Base-by-base conservation (phyloP, 2,329 filamentous ascomycete genomes). In the Alternaria sp. region DNA sequence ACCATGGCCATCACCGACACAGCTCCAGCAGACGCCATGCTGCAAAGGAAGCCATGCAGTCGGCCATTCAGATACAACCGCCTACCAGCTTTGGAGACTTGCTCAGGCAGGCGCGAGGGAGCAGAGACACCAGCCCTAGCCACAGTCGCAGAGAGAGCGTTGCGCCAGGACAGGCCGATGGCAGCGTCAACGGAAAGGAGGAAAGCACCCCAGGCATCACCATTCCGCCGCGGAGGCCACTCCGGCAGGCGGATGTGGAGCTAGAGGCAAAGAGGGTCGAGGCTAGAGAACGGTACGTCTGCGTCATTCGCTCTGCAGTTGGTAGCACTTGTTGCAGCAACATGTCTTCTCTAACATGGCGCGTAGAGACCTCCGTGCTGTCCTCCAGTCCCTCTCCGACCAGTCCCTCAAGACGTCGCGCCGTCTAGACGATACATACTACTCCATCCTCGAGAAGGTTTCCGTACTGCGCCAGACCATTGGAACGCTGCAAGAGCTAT, bases 341-440 rank as follows among this genome's bases (percentile, higher is more conserved):
- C 18, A 51, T 14, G 16, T 7, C 12, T 40, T 28, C 22, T 36
- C 61, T 76, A 58, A 76, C 62, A 69, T 65, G 55, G 36, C 48
- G 5, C 30, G 50, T 34, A 80, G 78, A 49, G 77, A 82, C 53
- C 74, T 84, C 9, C 75, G 78, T 7, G 59, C 69, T 20, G 77
- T 79, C 22, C 70, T 84, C 10, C 77, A 80, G 53, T 67, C 65
- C 50, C 82, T 93, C 11, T 85, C 84, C 67, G 80, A 84, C 32
- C 84, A 89, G 74, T 90, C 90, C 22, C 84, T 87, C 57, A 79
- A 83, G 22, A 87, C 89, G 25, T 91, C 89, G 16, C 84, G 85
- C 62, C 85, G 85, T 34, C 85, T 94, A 43, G 91, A 94, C 74
- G 87, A 90, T 60, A 89, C 89, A 3, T 94, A 93, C 79, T 91